A percentile compares a stretch with the other conserved stretches of the same genome.
Evolutionary conservation across 345 rosid genomes (phyloP).

Genomic region (Hibiscus mutabilis): DNA sequence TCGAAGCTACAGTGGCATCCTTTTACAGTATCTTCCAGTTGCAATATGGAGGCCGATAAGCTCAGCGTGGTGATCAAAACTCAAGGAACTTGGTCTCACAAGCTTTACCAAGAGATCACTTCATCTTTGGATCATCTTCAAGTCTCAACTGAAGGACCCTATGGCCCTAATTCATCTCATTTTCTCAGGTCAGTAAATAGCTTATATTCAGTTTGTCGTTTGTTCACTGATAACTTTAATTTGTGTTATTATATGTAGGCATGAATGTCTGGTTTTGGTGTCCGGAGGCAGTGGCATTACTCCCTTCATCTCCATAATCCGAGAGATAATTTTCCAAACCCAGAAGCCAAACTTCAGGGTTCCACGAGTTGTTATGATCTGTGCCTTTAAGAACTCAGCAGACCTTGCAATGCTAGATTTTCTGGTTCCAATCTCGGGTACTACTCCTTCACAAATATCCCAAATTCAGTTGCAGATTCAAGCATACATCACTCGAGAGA

Average conservation of each 20-base stretch:
- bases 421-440: constrained; percentile 37
- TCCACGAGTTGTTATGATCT: constrained; percentile 52
- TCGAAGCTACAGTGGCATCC: constrained; percentile 94
- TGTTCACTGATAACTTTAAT: not conserved
- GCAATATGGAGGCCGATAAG: constrained; percentile 46
- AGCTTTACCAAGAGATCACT: constrained; percentile 34
- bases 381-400: constrained; percentile 46
- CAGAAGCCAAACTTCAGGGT: constrained; percentile 19
- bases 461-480: constrained; percentile 40
- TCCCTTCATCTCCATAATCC: constrained; percentile 62
- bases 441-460: constrained; percentile 21
- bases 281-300: constrained; percentile 87
- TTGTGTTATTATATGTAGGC: constrained; percentile 26
- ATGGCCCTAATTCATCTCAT: constrained; percentile 45
- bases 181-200: constrained; percentile 20
- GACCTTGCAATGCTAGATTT: constrained; percentile 70
- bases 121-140: constrained; percentile 40
- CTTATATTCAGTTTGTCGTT: not conserved
- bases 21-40: constrained; percentile 58
- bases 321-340: constrained; percentile 39
- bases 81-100: constrained; percentile 55
- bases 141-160: constrained; percentile 63
- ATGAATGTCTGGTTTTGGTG: constrained; percentile 54
- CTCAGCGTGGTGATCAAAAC: constrained; percentile 54
- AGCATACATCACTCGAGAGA: constrained; percentile 65